Percentiles rank a stretch among this genome's conserved stretches.
Conservation (phyloP, 352 stramenopile genomes). For the Phytophthora colocasiae region DNA sequence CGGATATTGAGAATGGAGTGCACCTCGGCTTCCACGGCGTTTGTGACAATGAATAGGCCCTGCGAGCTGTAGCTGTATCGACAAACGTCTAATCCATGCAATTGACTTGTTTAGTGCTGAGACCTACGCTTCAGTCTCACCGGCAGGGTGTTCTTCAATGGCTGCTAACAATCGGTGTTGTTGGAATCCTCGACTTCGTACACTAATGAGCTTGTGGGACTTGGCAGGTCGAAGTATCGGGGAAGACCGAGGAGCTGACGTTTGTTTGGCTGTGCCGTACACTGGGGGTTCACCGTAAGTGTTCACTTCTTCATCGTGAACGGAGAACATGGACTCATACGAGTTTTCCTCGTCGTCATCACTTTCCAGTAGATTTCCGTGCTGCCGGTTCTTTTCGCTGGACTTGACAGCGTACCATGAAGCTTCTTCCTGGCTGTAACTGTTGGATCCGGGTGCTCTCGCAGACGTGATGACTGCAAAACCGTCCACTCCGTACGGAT, state of each 20-base stretch:
- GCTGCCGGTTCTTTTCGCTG: slow-evolving; percentile 19
- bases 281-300: slow-evolving; percentile 16
- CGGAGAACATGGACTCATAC: slow-evolving; percentile 30
- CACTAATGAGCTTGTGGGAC: slow-evolving; percentile 60
- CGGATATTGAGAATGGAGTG: too few relatives aligned
- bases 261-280: slow-evolving; percentile 9
- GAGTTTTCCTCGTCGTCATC: slow-evolving; percentile 20
- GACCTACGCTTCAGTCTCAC: slow-evolving; percentile 37
- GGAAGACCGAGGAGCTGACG: slow-evolving; percentile 10
- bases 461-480: slow-evolving; percentile 46
- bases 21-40: too few relatives aligned
- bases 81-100: slow-evolving; percentile 9
- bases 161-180: slow-evolving; percentile 41
- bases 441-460: slow-evolving; percentile 21
- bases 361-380: slow-evolving; percentile 18
- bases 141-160: slow-evolving; percentile 47
- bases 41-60: slow-evolving; percentile 15
- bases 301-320: slow-evolving; percentile 31
- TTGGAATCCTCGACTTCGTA: slow-evolving; percentile 53
- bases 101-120: neutral
- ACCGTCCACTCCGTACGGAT: slow-evolving; percentile 32
- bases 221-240: slow-evolving; percentile 11
- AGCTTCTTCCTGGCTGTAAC: slow-evolving; percentile 28
- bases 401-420: slow-evolving; percentile 41
- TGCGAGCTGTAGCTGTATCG: slow-evolving; percentile 11